Base-by-base conservation (phyloP, 78 protist genomes). In the Tieghemostelium lacteum region DNA sequence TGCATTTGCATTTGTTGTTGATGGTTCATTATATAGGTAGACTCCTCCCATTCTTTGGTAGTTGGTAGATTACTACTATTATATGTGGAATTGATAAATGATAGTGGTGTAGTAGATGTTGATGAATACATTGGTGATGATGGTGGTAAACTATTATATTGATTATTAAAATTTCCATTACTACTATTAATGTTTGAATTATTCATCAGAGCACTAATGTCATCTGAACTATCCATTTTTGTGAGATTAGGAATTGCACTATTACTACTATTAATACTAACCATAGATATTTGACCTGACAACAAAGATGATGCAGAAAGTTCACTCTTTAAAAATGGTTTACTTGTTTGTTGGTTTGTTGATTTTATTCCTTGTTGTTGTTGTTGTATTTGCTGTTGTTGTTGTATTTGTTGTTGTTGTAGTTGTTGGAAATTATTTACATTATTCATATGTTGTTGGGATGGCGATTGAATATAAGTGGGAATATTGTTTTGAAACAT, bases 91-190 rank as follows among this genome's bases (percentile, higher is more conserved):
- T 57, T 0, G 17, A 64, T 29, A 29, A 75, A 62, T n/a, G 85
- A 34, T 22, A 75, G 33, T 42, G 86, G 86, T n/a, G 86, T 63
- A 1, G 86, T 39, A 26, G 85, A 28, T 20, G 66, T 60, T 26
- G 85, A 75, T 40, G 85, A 75, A 14, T 40, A 60, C 19, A 37
- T 39, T 42, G 74, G 74, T 17, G 85, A 75, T 39, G 45, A 49
- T 36, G 71, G 34, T 6, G 71, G 20, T 10, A 36, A 4, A 36
- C 10, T 64, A 49, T 1, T 4, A n/a, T 17, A 7, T 8, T 3
- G 8, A 20, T 3, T 55, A 55, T 17, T 19, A 19, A 55, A 36
- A 2, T 36, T 64, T 29, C 26, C 26, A 7, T 28, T 2, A 49
- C 14, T 64, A n/a, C 10, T 26, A 37, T 10, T 31, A 16, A 3